A percentile compares a stretch with the other conserved stretches of the same genome.
These are phyloP conservation scores for Fraxinus albicans DNA, from an alignment of 305 asterid species.

Conservation along the genomic window DNA sequence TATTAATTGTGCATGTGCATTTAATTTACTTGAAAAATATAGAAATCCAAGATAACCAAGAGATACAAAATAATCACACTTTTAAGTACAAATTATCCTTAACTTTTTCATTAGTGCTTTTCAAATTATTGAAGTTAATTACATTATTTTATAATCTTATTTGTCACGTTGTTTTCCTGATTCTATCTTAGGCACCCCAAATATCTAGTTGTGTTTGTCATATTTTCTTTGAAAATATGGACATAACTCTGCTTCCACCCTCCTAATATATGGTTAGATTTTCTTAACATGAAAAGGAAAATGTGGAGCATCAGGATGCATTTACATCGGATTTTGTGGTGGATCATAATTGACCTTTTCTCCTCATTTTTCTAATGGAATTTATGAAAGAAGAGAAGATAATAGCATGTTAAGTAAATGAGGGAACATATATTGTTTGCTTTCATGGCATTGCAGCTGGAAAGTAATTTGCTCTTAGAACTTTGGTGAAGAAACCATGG, in stretches of 20 bases:
- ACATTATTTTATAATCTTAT: not conserved
- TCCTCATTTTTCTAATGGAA: not conserved
- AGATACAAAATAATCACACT: not conserved
- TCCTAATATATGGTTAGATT: not conserved
- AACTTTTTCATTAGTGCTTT: not conserved
- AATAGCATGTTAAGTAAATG: not conserved
- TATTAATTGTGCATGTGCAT: not conserved
- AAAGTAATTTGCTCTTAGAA: not conserved
- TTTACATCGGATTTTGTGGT: not conserved
- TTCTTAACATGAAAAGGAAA: slow-evolving; percentile 4
- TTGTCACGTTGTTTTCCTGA: not conserved
- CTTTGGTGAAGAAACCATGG: not conserved
- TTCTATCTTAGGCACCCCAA: not conserved
- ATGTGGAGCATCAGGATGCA: not conserved
- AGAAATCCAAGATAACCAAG: not conserved
- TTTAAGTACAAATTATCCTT: not conserved
- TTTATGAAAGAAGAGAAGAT: not conserved
- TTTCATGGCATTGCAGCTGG: not conserved
- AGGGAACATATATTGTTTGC: not conserved
- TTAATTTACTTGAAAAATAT: not conserved
- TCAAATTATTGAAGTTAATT: not conserved
- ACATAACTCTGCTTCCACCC: not conserved
- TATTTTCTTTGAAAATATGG: not conserved
- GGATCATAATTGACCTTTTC: not conserved
- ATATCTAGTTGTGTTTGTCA: not conserved